These are phyloP conservation scores for Hemerocallis citrina DNA, from an alignment of 106 monocot species.

Conservation along the genomic window DNA sequence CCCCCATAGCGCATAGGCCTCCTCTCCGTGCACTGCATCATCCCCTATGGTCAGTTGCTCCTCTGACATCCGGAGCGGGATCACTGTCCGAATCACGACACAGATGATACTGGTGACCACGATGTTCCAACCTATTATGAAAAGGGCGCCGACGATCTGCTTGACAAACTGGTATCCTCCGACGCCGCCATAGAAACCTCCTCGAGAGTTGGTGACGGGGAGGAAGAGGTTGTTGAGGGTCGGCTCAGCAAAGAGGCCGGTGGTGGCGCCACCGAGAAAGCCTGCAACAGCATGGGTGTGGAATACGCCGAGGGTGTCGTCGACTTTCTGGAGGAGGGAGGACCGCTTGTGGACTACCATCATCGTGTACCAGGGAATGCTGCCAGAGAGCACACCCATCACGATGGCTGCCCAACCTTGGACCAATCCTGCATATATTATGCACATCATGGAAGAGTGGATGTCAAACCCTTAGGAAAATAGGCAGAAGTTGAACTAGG, in stretches of 20 bases:
- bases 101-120: slow-evolving; percentile 26
- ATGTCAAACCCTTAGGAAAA: no score
- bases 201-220: slow-evolving; percentile 36
- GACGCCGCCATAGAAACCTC: slow-evolving; percentile 30
- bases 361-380: slow-evolving; percentile 44
- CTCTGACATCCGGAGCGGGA: slow-evolving; percentile 34
- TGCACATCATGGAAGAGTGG: no score
- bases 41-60: slow-evolving; percentile 28
- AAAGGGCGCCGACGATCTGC: slow-evolving; percentile 28
- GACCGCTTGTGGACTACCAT: slow-evolving; percentile 41
- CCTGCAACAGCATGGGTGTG: slow-evolving; percentile 40
- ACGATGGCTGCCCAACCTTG: slow-evolving; percentile 30
- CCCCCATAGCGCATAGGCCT: slow-evolving; percentile 37
- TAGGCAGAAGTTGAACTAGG: no score
- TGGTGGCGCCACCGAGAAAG: slow-evolving; percentile 19
- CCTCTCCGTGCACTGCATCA: slow-evolving; percentile 37
- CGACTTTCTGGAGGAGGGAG: slow-evolving; percentile 19
- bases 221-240: slow-evolving; percentile 34
- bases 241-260: slow-evolving; percentile 32
- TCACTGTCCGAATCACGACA: slow-evolving; percentile 12
- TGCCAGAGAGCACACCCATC: slow-evolving; percentile 34
- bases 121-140: slow-evolving; percentile 34
- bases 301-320: slow-evolving; percentile 24
- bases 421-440: slow-evolving; percentile 16
- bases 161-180: slow-evolving; percentile 30